Evolutionary conservation across 345 rosid genomes (phyloP).

Genomic region (Gossypium herbaceum): DNA sequence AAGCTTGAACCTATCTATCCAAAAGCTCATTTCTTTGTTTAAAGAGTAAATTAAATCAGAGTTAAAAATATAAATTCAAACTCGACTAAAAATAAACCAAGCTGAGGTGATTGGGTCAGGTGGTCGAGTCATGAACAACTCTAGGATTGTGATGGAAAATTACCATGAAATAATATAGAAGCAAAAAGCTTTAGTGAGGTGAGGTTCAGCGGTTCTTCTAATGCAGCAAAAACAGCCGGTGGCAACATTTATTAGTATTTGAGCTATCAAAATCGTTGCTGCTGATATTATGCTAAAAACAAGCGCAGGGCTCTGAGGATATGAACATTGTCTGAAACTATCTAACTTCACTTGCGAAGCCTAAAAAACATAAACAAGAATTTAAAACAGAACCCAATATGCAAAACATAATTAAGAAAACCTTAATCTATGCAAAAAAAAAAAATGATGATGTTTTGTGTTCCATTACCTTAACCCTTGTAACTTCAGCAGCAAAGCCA

Average conservation of each 20-base stretch:
- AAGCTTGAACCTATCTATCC: too few relatives aligned
- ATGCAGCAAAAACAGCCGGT: constrained; percentile 79
- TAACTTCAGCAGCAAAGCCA: constrained; percentile 85
- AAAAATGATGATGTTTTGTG: too few relatives aligned
- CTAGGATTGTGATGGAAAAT: background rate
- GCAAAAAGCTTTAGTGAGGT: constrained; percentile 54
- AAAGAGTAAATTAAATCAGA: too few relatives aligned
- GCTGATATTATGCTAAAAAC: constrained; percentile 75
- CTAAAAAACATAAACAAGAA: background rate
- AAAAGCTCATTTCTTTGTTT: too few relatives aligned
- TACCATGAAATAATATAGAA: constrained; percentile 87
- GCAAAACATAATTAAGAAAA: background rate
- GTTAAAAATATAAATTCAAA: too few relatives aligned
- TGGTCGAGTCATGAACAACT: too few relatives aligned
- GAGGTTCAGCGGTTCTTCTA: constrained; percentile 22
- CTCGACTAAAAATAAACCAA: too few relatives aligned
- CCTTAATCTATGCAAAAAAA: too few relatives aligned
- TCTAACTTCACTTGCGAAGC: background rate
- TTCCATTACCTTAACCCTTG: constrained; percentile 61
- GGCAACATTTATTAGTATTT: constrained; percentile 52
- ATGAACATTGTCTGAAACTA: constrained; percentile 38
- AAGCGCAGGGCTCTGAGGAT: constrained; percentile 68
- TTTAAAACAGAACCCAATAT: background rate
- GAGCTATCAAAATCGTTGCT: constrained; percentile 61
- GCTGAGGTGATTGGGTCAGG: too few relatives aligned